Conservation (phyloP, 495 filamentous ascomycete genomes). For the Parathielavia appendiculata region DNA sequence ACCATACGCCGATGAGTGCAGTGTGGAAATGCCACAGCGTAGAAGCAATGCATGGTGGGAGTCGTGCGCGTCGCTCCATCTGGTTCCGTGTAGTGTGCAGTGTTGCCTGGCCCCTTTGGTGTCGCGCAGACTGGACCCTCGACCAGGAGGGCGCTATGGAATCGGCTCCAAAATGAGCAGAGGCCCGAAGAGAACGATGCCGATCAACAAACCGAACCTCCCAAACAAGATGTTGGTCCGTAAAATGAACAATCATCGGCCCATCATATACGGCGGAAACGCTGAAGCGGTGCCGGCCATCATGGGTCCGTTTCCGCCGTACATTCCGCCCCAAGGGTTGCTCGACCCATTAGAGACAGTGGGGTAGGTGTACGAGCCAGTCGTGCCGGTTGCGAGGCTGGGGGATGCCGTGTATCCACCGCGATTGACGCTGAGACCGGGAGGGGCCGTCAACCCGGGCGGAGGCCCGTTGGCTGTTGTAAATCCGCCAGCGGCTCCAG, state of each 20-base stretch:
- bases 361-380: constrained; percentile 20
- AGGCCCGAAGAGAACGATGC: too few species aligned
- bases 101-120: too few species aligned
- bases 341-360: constrained; percentile 17
- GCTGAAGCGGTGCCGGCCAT: constrained; percentile 20
- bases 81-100: background rate
- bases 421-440: constrained; percentile 53
- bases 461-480: constrained; percentile 70
- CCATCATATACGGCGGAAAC: constrained; percentile 33
- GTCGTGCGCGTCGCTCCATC: constrained; percentile 1
- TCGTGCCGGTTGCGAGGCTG: constrained; percentile 13
- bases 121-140: too few species aligned
- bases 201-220: constrained; percentile 6
- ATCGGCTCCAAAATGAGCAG: too few species aligned
- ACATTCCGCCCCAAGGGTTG: constrained; percentile 28
- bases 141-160: too few species aligned
- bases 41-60: constrained; percentile 10
- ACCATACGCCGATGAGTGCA: constrained; percentile 24
- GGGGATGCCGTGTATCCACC: constrained; percentile 28
- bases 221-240: background rate
- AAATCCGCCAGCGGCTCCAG: constrained; percentile 50
- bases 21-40: constrained; percentile 15
- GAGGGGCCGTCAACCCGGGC: constrained; percentile 65
- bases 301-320: constrained; percentile 19
- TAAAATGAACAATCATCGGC: constrained; percentile 16